Evolutionary conservation across 2,329 filamentous ascomycete species (phyloP).

Genomic region (Venturia asperata): DNA sequence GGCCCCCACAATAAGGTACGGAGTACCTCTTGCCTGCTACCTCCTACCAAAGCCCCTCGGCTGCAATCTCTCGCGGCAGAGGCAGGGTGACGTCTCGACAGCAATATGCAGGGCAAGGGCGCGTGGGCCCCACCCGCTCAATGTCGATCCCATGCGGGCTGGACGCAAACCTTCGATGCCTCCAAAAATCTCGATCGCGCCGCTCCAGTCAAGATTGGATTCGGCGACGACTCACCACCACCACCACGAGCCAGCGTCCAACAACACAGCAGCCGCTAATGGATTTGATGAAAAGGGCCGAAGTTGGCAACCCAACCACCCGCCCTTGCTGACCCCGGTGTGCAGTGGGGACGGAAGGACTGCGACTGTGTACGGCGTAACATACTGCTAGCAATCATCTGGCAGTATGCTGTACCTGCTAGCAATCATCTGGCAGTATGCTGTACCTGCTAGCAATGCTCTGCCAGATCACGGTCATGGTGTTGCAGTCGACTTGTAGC

Average conservation of each 20-base stretch:
- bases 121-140: background rate
- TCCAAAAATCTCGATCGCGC: conserved; percentile 5
- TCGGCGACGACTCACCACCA: background rate
- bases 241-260: background rate
- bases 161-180: background rate
- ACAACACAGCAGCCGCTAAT: background rate
- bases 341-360: background rate
- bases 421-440: too few species aligned
- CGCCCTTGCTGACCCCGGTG: background rate
- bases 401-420: too few species aligned
- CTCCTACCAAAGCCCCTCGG: background rate
- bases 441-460: too few species aligned
- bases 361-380: too few species aligned
- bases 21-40: too few species aligned
- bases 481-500: too few species aligned
- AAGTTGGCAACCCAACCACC: background rate
- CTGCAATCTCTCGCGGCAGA: background rate
- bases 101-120: background rate
- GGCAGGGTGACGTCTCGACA: background rate
- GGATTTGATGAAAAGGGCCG: background rate
- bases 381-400: too few species aligned
- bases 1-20: too few species aligned
- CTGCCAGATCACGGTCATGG: too few species aligned
- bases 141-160: background rate
- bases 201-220: background rate